A percentile compares a stretch with the other conserved stretches of the same genome.
phyloP scores from a whole-genome alignment of 768 basidiomycete genomes.

The Ramaria rubella region DNA sequence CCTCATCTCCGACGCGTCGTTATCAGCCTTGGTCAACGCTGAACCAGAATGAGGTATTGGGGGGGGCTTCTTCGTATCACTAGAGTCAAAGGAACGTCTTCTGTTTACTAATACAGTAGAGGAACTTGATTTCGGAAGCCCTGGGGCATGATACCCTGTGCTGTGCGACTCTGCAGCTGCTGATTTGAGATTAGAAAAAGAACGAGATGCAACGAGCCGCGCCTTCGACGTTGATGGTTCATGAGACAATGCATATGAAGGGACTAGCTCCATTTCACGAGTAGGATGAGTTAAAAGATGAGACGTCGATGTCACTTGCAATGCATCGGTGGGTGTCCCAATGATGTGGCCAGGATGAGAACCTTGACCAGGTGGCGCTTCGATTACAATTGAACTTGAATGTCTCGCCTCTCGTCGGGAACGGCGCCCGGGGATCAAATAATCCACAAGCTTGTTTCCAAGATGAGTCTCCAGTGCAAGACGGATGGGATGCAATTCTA shows the following conservation, averaged over 20 bases:
- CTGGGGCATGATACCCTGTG: slow-evolving; percentile 5
- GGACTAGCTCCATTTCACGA: background rate
- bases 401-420: background rate
- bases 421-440: slow-evolving; percentile 69
- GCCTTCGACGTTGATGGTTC: background rate
- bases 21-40: slow-evolving; percentile 16
- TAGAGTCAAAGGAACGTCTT: background rate
- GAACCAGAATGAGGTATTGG: background rate
- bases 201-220: slow-evolving; percentile 1
- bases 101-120: background rate
- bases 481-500: slow-evolving; percentile 79
- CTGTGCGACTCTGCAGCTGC: background rate
- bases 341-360: background rate
- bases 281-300: no score
- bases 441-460: slow-evolving; percentile 78
- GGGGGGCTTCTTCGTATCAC: background rate
- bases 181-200: slow-evolving; percentile 10
- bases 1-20: slow-evolving; percentile 77
- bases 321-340: no score
- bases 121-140: slow-evolving; percentile 7
- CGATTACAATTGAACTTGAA: slow-evolving; percentile 6
- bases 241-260: slow-evolving; percentile 1
- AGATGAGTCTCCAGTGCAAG: slow-evolving; percentile 81
- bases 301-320: no score
- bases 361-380: background rate